Percentiles rank a stretch among this genome's conserved stretches.
Conservation (phyloP, 2,329 filamentous ascomycete genomes). For the Fusarium coicis region DNA sequence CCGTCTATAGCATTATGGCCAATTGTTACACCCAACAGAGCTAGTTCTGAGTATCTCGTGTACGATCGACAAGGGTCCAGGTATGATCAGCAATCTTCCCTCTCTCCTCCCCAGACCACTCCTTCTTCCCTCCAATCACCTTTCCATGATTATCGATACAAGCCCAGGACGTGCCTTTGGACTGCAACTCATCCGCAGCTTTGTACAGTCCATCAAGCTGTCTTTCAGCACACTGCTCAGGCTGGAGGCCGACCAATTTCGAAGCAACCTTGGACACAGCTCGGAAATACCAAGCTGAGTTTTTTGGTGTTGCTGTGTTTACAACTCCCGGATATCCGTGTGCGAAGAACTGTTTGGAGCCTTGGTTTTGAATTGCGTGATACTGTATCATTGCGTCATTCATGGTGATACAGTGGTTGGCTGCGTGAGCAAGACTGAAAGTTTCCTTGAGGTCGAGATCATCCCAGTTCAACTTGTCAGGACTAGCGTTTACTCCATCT, state of each 20-base stretch:
- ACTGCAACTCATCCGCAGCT: constrained; percentile 9
- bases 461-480: constrained; percentile 49
- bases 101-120: constrained; percentile 45
- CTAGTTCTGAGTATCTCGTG: not conserved
- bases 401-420: constrained; percentile 52
- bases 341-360: constrained; percentile 45
- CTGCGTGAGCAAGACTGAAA: constrained; percentile 49
- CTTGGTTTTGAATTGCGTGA: constrained; percentile 36
- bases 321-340: constrained; percentile 56
- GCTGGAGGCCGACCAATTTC: constrained; percentile 42
- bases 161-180: constrained; percentile 40
- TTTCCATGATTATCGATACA: constrained; percentile 46
- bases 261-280: constrained; percentile 43
- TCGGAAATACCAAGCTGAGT: constrained; percentile 37
- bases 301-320: constrained; percentile 6
- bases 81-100: constrained; percentile 46
- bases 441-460: constrained; percentile 53
- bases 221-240: constrained; percentile 45
- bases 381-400: constrained; percentile 52
- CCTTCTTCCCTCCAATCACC: constrained; percentile 34
- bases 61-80: constrained; percentile 27
- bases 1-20: accelerated
- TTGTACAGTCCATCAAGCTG: constrained; percentile 41
- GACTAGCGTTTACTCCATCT: constrained; percentile 45
- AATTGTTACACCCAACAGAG: too few relatives aligned